phyloP scores from a whole-genome alignment of 2,329 filamentous ascomycete species.

The Alternaria arbusti region DNA sequence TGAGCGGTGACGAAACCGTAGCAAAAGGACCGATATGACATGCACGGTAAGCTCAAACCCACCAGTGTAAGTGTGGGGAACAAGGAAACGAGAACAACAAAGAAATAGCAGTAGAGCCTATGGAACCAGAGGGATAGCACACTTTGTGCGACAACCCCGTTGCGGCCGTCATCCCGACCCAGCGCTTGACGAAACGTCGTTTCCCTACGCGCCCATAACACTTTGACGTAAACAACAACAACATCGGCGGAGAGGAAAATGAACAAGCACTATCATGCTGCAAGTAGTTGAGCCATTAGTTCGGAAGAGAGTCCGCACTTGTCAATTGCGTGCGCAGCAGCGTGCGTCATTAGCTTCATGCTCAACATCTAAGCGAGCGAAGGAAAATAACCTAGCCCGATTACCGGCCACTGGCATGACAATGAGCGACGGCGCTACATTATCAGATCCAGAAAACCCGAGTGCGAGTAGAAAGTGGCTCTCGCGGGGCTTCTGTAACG shows the following conservation, averaged over 20 bases:
- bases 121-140: slow-evolving; percentile 1
- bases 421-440: not conserved
- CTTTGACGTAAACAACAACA: not conserved
- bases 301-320: slow-evolving; percentile 33
- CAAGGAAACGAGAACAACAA: slow-evolving; percentile 19
- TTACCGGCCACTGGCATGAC: slow-evolving; percentile 20
- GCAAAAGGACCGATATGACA: slow-evolving; percentile 31
- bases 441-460: not conserved
- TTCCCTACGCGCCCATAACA: slow-evolving; percentile 3
- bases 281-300: slow-evolving; percentile 22
- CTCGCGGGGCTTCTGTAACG: not conserved
- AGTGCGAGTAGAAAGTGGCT: not conserved
- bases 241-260: not conserved
- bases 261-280: slow-evolving; percentile 1
- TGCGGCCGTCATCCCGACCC: slow-evolving; percentile 5
- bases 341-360: slow-evolving; percentile 36
- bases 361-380: slow-evolving; percentile 30
- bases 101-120: slow-evolving; percentile 2
- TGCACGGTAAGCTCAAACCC: slow-evolving; percentile 19
- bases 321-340: slow-evolving; percentile 31
- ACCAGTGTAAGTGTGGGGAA: slow-evolving; percentile 20
- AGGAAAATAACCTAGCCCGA: slow-evolving; percentile 26
- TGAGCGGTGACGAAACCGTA: slow-evolving; percentile 33
- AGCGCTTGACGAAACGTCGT: slow-evolving; percentile 20
- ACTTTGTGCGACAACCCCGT: slow-evolving; percentile 2